A percentile compares a stretch with the other conserved stretches of the same genome.
phyloP scores from a whole-genome alignment of 257 asterid species.

The Oldenlandia corymbosa region DNA sequence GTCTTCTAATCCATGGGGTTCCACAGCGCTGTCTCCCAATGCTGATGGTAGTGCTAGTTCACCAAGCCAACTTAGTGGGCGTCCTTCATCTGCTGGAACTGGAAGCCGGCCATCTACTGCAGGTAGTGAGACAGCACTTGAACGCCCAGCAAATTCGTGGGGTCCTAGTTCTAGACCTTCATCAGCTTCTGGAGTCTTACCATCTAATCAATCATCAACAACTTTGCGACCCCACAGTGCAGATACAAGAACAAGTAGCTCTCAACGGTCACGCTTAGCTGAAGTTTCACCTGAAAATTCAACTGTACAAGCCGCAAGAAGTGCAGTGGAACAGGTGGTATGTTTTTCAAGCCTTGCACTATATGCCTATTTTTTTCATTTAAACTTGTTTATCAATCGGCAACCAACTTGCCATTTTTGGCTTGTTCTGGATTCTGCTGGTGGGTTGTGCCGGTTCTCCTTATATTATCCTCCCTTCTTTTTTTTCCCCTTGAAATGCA shows the following conservation, averaged over 20 bases:
- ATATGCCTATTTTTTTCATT: not conserved
- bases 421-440: not conserved
- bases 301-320: conserved; percentile 52
- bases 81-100: conserved; percentile 95
- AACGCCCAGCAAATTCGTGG: conserved; percentile 63
- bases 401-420: not conserved
- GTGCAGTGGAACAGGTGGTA: conserved; percentile 72
- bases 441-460: too few relatives aligned
- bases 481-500: not conserved
- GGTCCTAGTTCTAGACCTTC: conserved; percentile 86
- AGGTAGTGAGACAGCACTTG: conserved; percentile 74
- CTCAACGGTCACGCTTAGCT: conserved; percentile 86
- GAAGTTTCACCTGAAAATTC: conserved; percentile 59
- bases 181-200: conserved; percentile 79
- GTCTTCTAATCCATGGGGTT: conserved; percentile 80
- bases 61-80: conserved; percentile 63
- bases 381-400: not conserved
- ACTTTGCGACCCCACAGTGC: conserved; percentile 86
- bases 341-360: conserved; percentile 11
- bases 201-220: conserved; percentile 69
- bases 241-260: conserved; percentile 89
- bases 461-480: not conserved
- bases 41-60: conserved; percentile 73
- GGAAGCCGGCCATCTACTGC: conserved; percentile 91
- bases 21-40: conserved; percentile 64